Evolutionary conservation across 169 alveolate species (phyloP).

Genomic region (Amoebophrya sp.): DNA sequence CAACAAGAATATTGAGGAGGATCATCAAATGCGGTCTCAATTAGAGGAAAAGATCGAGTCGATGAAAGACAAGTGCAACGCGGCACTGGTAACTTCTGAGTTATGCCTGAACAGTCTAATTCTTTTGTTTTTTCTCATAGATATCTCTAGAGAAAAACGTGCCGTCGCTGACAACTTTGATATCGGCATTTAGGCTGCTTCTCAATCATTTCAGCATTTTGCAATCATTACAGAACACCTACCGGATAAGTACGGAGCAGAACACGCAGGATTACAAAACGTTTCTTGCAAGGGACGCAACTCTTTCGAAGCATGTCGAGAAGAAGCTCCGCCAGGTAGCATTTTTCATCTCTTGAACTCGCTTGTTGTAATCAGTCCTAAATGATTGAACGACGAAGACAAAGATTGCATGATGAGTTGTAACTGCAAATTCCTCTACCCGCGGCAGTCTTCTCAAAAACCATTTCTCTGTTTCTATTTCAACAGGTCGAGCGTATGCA

Average conservation of each 20-base stretch:
- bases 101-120: too few species aligned
- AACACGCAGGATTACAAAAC: conserved; percentile 64
- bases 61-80: conserved; percentile 36
- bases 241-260: conserved; percentile 47
- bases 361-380: background rate
- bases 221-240: conserved; percentile 36
- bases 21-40: conserved; percentile 50
- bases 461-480: background rate
- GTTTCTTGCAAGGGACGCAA: conserved; percentile 55
- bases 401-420: background rate
- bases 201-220: background rate
- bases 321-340: conserved; percentile 51
- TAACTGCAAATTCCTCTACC: background rate
- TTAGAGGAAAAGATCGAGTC: conserved; percentile 50
- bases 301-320: conserved; percentile 58
- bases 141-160: too few species aligned
- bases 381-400: background rate
- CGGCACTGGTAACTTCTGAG: conserved; percentile 20
- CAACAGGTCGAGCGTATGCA: conserved; percentile 58
- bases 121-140: too few species aligned
- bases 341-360: background rate
- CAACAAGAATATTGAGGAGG: conserved; percentile 57
- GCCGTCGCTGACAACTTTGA: background rate
- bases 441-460: background rate
- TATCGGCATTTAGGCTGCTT: background rate